Conservation (phyloP, 495 filamentous ascomycete genomes). For the Penicillium macrosclerotiorum region DNA sequence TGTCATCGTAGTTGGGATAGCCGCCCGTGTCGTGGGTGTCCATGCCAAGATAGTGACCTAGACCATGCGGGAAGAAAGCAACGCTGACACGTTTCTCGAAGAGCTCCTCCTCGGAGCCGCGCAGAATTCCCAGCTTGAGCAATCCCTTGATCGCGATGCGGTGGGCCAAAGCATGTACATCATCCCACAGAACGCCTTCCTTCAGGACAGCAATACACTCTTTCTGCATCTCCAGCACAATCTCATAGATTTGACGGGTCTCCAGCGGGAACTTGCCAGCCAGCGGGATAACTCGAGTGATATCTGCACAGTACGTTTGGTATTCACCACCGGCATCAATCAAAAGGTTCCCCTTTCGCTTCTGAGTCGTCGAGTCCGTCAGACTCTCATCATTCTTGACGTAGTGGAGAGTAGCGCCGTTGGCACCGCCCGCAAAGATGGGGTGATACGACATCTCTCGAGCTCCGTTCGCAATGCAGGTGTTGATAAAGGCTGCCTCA, state of each 20-base stretch:
- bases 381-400: conserved; percentile 70
- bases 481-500: conserved; percentile 70
- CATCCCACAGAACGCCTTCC: conserved; percentile 79
- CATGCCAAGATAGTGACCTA: conserved; percentile 92
- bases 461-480: conserved; percentile 72
- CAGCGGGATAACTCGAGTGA: conserved; percentile 87
- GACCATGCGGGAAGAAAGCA: conserved; percentile 89
- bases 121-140: conserved; percentile 70
- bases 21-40: conserved; percentile 93
- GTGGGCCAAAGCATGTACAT: conserved; percentile 77
- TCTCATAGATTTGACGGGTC: conserved; percentile 75
- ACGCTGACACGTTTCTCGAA: conserved; percentile 70
- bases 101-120: conserved; percentile 66
- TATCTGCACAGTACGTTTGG: conserved; percentile 77
- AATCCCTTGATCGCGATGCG: conserved; percentile 78
- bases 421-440: conserved; percentile 74
- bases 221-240: conserved; percentile 82
- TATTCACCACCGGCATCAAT: conserved; percentile 85
- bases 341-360: conserved; percentile 69
- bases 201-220: conserved; percentile 71
- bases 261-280: conserved; percentile 71
- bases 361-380: conserved; percentile 30
- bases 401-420: conserved; percentile 86
- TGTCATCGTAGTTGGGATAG: conserved; percentile 79
- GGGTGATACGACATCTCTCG: conserved; percentile 80